Base-by-base conservation (phyloP, 2,329 filamentous ascomycete genomes). In the Penicillium griseofulvum region DNA sequence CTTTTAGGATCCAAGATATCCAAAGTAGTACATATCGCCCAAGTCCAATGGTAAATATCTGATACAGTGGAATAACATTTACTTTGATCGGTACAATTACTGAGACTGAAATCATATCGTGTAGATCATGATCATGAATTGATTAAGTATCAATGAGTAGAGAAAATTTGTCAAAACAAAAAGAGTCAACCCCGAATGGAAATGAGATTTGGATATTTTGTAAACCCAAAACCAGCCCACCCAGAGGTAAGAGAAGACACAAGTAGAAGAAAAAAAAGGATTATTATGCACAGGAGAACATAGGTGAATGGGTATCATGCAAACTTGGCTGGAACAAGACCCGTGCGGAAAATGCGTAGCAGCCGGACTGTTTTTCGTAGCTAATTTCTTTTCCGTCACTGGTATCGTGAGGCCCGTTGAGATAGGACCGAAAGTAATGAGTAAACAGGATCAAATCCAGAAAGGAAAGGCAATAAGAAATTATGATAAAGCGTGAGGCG, bases 221-320 rank as follows among this genome's bases (percentile, higher is more conserved):
- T n/a, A 17, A 37, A 11, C 33, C 31, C 46, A 28, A 22, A 19
- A 22, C 34, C 12, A 22, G 9, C 4, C 7, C 12, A 44, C 22
- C 34, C 26, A 49, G 7, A 29, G 46, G n/a, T 29, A 12, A 52
- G 10, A 2, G 19, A 8, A 3, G 9, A 6, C 9, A 28, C 19
- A 33, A 24, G 11, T 3, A 31, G 49, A 1, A 45, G 19, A n/a
- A 14, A 14, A 5, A 17, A 17, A 41, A 22, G 37, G 9, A 22
- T 29, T 9, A 49, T 42, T 28, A 49, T 53, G 29, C 28, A 41
- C 50, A 50, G 11, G 16, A 6, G 37, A 44, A 45, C 17, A 22
- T 19, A 41, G 29, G n/a, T 31, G 31, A 51, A 51, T 50, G 52
- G 52, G 52, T 54, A 54, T 54, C 52, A 51, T 54, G 52, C 33